A percentile compares a stretch with the other conserved stretches of the same genome.
Conservation (phyloP, 352 stramenopile genomes). For the Albugo candida region DNA sequence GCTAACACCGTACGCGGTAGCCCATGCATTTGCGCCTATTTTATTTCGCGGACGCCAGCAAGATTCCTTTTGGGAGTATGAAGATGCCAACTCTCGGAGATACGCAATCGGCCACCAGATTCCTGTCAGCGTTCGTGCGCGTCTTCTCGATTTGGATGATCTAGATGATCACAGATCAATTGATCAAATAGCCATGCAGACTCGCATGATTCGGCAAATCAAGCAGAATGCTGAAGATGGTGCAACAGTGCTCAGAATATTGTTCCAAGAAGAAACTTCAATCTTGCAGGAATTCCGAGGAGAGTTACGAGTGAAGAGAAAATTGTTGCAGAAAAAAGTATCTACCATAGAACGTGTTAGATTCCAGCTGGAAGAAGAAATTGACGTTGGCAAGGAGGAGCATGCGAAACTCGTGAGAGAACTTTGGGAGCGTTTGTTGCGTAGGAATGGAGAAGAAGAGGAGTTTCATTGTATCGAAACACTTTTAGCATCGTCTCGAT, state of each 20-base stretch:
- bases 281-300: slow-evolving; percentile 38
- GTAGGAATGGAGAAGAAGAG: slow-evolving; percentile 7
- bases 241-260: slow-evolving; percentile 33
- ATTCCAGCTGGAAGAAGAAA: slow-evolving; percentile 45
- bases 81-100: slow-evolving; percentile 40
- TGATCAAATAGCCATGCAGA: slow-evolving; percentile 16
- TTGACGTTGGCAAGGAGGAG: slow-evolving; percentile 26
- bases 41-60: slow-evolving; percentile 30
- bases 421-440: slow-evolving; percentile 43
- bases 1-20: slow-evolving; percentile 38
- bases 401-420: slow-evolving; percentile 43
- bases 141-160: slow-evolving; percentile 23
- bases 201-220: slow-evolving; percentile 24
- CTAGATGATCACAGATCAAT: slow-evolving; percentile 19
- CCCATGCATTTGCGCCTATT: slow-evolving; percentile 40
- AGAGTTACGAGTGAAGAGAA: slow-evolving; percentile 26
- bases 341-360: slow-evolving; percentile 36
- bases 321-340: slow-evolving; percentile 40
- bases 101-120: slow-evolving; percentile 55
- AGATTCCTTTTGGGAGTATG: slow-evolving; percentile 46
- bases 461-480: slow-evolving; percentile 19
- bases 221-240: slow-evolving; percentile 45
- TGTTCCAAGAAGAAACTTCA: slow-evolving; percentile 35
- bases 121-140: slow-evolving; percentile 15
- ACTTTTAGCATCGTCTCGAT: slow-evolving; percentile 38